Percentiles rank a stretch among this genome's conserved stretches.
Evolutionary conservation across 352 stramenopile genomes (phyloP).

Genomic region (Nothophytophthora sp.): DNA sequence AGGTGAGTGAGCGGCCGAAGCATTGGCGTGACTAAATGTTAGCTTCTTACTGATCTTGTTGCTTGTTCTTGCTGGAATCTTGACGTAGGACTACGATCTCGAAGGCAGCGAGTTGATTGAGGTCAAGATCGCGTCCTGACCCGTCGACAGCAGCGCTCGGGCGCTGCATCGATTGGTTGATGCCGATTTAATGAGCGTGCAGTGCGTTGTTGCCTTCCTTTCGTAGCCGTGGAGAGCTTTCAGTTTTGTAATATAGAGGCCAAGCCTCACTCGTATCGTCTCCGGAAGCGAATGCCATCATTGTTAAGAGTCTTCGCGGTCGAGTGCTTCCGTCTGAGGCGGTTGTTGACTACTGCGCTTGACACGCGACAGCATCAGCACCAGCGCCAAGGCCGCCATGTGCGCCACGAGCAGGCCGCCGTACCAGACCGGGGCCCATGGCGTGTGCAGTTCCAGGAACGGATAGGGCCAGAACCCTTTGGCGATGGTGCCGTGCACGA

Average conservation of each 20-base stretch:
- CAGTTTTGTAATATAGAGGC: constrained; percentile 24
- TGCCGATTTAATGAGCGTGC: too few species aligned
- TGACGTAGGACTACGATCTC: constrained; percentile 54
- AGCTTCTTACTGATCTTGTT: constrained; percentile 5
- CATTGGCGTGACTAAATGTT: not conserved
- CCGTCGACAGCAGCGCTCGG: constrained; percentile 1
- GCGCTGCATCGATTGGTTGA: too few species aligned
- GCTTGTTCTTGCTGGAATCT: too few species aligned
- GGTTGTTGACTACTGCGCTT: constrained; percentile 30
- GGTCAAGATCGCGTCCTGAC: constrained; percentile 44
- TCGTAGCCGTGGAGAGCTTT: not conserved
- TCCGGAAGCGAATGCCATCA: too few species aligned
- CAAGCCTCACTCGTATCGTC: too few species aligned
- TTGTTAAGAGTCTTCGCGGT: too few species aligned
- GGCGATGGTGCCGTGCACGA: constrained; percentile 66
- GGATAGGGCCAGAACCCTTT: constrained; percentile 82
- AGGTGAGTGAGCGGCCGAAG: constrained; percentile 27
- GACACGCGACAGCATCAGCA: constrained; percentile 49
- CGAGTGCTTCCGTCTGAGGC: constrained; percentile 1
- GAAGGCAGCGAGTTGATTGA: constrained; percentile 73
- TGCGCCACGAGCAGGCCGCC: constrained; percentile 54
- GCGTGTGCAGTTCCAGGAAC: constrained; percentile 74
- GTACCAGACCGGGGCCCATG: constrained; percentile 76
- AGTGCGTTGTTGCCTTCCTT: not conserved
- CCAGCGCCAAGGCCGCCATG: constrained; percentile 32